Conservation (phyloP, 805 yeast species). For the Wickerhamiella occidentalis region DNA sequence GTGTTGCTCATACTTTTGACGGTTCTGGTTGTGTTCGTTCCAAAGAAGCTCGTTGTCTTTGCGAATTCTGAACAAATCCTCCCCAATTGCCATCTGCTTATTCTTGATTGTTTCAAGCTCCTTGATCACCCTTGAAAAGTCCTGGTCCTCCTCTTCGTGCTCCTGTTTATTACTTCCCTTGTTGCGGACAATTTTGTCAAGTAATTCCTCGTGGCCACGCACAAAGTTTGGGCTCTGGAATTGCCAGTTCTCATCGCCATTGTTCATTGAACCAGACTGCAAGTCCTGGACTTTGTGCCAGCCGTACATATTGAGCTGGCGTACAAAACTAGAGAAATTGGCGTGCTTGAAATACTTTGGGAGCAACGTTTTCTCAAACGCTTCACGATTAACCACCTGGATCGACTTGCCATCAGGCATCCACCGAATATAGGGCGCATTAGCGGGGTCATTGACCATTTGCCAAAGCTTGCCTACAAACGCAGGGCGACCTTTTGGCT, state of each 20-base stretch:
- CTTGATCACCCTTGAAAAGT: conserved; percentile 41
- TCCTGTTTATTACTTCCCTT: conserved; percentile 34
- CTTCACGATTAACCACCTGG: conserved; percentile 71
- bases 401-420: conserved; percentile 73
- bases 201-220: conserved; percentile 65
- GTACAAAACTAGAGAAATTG: conserved; percentile 88
- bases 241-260: conserved; percentile 72
- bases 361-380: conserved; percentile 66
- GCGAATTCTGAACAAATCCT: conserved; percentile 70
- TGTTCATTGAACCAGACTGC: conserved; percentile 43
- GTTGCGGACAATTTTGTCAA: conserved; percentile 78
- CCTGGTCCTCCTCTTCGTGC: conserved; percentile 33
- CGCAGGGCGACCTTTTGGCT: conserved; percentile 36
- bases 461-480: conserved; percentile 91
- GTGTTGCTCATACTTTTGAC: conserved; percentile 78
- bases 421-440: conserved; percentile 70
- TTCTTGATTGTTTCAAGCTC: conserved; percentile 67
- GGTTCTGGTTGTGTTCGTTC: conserved; percentile 72
- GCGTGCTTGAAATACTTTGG: conserved; percentile 93
- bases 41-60: conserved; percentile 83
- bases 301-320: conserved; percentile 96
- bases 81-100: conserved; percentile 70
- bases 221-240: conserved; percentile 74
- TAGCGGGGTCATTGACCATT: conserved; percentile 77
- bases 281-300: conserved; percentile 98